Evolutionary conservation across 2,329 filamentous ascomycete species (phyloP).

Genomic region (Xylaria sp.): DNA sequence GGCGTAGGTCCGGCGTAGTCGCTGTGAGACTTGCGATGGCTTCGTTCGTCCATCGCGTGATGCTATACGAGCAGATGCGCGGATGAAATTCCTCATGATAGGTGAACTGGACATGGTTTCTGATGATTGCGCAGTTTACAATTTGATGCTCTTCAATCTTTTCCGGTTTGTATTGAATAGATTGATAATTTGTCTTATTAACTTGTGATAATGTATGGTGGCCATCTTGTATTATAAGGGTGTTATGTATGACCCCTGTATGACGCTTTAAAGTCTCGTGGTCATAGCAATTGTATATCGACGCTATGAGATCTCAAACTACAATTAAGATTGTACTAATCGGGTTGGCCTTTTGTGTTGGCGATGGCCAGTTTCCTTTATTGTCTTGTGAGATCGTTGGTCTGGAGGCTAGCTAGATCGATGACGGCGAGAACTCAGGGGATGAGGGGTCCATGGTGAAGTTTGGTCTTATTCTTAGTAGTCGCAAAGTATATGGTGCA

Average conservation of each 20-base stretch:
- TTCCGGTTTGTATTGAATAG: neutral
- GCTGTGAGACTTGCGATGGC: neutral
- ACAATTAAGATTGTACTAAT: neutral
- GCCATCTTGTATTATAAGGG: constrained; percentile 1
- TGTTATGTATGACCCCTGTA: constrained; percentile 22
- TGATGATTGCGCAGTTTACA: neutral
- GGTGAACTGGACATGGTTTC: constrained; percentile 15
- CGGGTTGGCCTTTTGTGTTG: neutral
- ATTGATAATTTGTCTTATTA: too few species aligned
- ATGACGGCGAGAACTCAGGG: constrained; percentile 14
- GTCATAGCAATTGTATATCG: neutral
- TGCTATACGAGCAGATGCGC: constrained; percentile 9
- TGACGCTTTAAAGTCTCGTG: constrained; percentile 20
- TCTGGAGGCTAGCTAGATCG: constrained; percentile 4
- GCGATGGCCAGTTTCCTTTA: neutral
- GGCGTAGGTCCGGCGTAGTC: constrained; percentile 25
- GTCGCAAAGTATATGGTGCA: neutral
- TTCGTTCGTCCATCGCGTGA: constrained; percentile 1
- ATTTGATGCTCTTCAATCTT: neutral
- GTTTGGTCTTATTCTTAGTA: neutral
- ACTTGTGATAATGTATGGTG: neutral
- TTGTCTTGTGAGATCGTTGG: constrained; percentile 4
- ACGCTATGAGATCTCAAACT: neutral
- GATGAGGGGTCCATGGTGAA: neutral
- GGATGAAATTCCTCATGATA: constrained; percentile 18